A percentile compares a stretch with the other conserved stretches of the same genome.
Evolutionary conservation across 1,139 yeast species (phyloP).

Genomic region (Zygosaccharomyces pseudobailii): DNA sequence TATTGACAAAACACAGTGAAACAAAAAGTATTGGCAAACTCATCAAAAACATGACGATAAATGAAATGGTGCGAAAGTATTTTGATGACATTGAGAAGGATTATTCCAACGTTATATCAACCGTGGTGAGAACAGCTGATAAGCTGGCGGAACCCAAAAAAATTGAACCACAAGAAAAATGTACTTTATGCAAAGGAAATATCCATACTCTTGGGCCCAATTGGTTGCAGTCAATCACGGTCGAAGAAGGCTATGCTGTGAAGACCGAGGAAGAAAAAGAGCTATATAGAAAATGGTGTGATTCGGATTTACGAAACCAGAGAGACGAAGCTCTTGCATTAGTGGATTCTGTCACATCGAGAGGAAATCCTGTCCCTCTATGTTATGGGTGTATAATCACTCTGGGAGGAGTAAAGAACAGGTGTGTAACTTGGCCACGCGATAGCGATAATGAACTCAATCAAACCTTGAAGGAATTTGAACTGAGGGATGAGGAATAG

Average conservation of each 20-base stretch:
- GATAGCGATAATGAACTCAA: constrained; percentile 32
- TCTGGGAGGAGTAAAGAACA: constrained; percentile 42
- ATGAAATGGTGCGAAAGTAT: constrained; percentile 72
- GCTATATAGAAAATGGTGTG: constrained; percentile 37
- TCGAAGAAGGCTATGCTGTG: constrained; percentile 51
- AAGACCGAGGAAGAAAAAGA: constrained; percentile 45
- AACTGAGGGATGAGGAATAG: constrained; percentile 41
- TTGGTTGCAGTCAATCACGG: constrained; percentile 77
- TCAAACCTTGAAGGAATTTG: constrained; percentile 47
- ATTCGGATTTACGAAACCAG: constrained; percentile 14
- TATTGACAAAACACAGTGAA: constrained; percentile 12
- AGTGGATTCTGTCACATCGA: constrained; percentile 16
- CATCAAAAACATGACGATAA: constrained; percentile 70
- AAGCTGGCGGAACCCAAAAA: constrained; percentile 56
- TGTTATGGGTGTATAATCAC: constrained; percentile 81
- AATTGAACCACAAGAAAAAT: constrained; percentile 28
- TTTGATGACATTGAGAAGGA: constrained; percentile 71
- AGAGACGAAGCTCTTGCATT: constrained; percentile 13
- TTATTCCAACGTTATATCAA: constrained; percentile 87
- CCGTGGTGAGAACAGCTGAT: constrained; percentile 86
- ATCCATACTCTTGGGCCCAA: constrained; percentile 53
- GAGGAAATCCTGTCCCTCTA: constrained; percentile 34
- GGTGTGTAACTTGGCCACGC: constrained; percentile 54
- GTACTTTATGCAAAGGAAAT: constrained; percentile 50
- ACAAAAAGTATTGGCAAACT: constrained; percentile 19